phyloP scores from a whole-genome alignment of 164 flowering plant species.

The Chimonanthus salicifolius region DNA sequence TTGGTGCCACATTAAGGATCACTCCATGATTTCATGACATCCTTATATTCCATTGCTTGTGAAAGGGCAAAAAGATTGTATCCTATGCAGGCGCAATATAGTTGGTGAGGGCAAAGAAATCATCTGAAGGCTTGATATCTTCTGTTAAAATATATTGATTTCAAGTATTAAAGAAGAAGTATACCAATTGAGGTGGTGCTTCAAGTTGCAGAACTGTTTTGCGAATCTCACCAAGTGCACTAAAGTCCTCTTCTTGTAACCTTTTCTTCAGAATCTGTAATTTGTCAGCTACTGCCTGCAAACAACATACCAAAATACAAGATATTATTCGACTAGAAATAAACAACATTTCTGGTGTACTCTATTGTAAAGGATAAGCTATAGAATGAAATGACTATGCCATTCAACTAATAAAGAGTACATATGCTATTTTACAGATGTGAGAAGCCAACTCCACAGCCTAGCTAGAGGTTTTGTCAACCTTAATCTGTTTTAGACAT shows the following conservation, averaged over 20 bases:
- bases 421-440: not conserved
- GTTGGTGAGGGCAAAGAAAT: not conserved
- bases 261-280: slow-evolving; percentile 48
- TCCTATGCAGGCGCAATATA: not conserved
- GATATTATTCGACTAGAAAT: not conserved
- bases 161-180: slow-evolving; percentile 7
- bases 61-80: not conserved
- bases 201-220: slow-evolving; percentile 63
- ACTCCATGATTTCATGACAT: too few species aligned
- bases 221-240: slow-evolving; percentile 68
- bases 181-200: slow-evolving; percentile 78
- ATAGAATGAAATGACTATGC: not conserved
- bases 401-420: not conserved
- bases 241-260: slow-evolving; percentile 47
- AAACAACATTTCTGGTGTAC: too few species aligned
- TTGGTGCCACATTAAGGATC: too few species aligned
- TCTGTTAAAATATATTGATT: too few species aligned
- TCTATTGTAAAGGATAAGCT: not conserved
- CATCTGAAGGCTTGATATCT: not conserved
- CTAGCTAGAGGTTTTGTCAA: too few species aligned
- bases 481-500: too few species aligned
- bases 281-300: slow-evolving; percentile 58
- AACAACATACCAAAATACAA: not conserved
- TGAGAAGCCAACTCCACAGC: not conserved
- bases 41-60: too few species aligned